A percentile compares a stretch with the other conserved stretches of the same genome.
phyloP scores from a whole-genome alignment of 208 protist genomes.

The Trypanosoma lewisi region DNA sequence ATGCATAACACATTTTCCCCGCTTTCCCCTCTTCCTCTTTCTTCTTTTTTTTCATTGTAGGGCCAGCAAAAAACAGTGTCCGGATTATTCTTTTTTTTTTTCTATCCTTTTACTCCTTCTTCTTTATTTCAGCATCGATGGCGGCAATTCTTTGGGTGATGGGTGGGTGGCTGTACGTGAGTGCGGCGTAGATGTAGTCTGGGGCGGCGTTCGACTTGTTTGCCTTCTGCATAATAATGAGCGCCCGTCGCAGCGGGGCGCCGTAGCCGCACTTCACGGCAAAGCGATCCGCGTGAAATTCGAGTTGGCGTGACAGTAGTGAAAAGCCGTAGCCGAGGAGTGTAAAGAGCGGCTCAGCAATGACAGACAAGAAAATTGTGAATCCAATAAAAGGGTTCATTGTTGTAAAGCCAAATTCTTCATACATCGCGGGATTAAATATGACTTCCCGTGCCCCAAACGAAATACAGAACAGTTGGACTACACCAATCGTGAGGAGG shows the following conservation, averaged over 20 bases:
- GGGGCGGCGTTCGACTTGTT: slow-evolving; percentile 63
- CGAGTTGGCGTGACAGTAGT: slow-evolving; percentile 36
- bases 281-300: slow-evolving; percentile 78
- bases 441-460: slow-evolving; percentile 61
- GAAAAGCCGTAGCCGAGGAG: slow-evolving; percentile 43
- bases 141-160: slow-evolving; percentile 67
- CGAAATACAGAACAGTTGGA: slow-evolving; percentile 47
- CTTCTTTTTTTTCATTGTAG: too few relatives aligned
- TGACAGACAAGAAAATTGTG: slow-evolving; percentile 41
- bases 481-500: slow-evolving; percentile 31
- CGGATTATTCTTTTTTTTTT: background rate
- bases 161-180: slow-evolving; percentile 76
- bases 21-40: too few relatives aligned
- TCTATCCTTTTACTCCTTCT: slow-evolving; percentile 14
- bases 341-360: slow-evolving; percentile 38
- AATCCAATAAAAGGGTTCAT: slow-evolving; percentile 65
- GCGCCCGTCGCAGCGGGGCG: slow-evolving; percentile 30
- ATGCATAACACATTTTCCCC: too few relatives aligned
- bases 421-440: slow-evolving; percentile 62
- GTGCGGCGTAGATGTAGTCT: slow-evolving; percentile 67
- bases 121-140: slow-evolving; percentile 56
- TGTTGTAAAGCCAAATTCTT: slow-evolving; percentile 64
- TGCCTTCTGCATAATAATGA: slow-evolving; percentile 56
- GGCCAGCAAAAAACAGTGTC: too few relatives aligned
- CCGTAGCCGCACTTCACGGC: slow-evolving; percentile 53